Base-by-base conservation (phyloP, 2,329 filamentous ascomycete genomes). In the Escovopsis weberi region DNA sequence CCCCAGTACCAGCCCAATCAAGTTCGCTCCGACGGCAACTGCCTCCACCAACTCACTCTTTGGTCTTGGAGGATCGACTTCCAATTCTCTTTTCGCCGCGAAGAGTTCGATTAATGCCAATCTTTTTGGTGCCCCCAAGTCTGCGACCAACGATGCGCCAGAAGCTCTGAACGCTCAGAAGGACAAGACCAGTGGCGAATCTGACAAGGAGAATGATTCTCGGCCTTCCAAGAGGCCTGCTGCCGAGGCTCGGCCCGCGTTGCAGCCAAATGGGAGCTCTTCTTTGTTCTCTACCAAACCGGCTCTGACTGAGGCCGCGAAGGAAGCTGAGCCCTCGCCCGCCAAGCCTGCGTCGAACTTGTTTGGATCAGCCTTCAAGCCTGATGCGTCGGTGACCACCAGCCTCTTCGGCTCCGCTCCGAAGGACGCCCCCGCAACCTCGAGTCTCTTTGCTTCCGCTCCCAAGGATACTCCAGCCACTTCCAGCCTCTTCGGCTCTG, bases 1-100 rank as follows among this genome's bases (percentile, higher is more conserved):
- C 38, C 59, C 61, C 4, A 70, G 63, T 56, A 67, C 64, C 15
- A 66, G 65, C 6, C 72, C 73, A 2, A 72, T 78, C 55, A 75
- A 75, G 53, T 75, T 75, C 51, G 65, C 64, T 11, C 57, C 64
- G 37, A 47, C 55, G 40, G 52, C 56, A 7, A 41, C 58, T 23
- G 42, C 57, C 15, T 44, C 56, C 10, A 42, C 59, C 33, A 47
- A 50, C 32, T 57, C 50, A 48, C 54, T 59, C 11, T 64, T 66
- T 46, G 55, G 59, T 41, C 53, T 49, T 26, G 12, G 51, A 43
- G 50, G 48, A 23, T 51, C 57, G 26, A 51, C 51, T 33, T 53
- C 55, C 42, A 58, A 53, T 45, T 57, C 58, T 33, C 45, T 62
- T 26, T 64, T 66, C 37, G 53, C 59, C n/a, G 45, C 59, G 8